phyloP scores from a whole-genome alignment of 176 grass and related monocot species.

The Bothriochloa decipiens region DNA sequence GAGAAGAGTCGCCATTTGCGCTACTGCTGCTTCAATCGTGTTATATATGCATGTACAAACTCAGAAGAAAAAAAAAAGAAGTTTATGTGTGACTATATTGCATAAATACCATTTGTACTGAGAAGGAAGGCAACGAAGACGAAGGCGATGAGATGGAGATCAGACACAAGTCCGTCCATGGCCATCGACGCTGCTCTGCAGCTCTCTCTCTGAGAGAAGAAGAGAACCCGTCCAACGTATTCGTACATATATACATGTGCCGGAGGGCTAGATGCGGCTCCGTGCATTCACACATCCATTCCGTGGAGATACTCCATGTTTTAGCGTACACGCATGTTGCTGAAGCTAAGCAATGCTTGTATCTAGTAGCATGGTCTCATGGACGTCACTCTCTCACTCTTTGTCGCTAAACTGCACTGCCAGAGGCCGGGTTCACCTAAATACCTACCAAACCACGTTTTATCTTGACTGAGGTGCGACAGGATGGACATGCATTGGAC shows the following conservation, averaged over 20 bases:
- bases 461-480: neutral
- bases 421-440: neutral
- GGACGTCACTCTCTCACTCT: neutral
- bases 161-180: conserved; percentile 14
- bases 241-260: neutral
- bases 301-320: neutral
- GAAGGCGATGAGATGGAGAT: neutral
- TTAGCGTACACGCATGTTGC: neutral
- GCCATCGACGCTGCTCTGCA: neutral
- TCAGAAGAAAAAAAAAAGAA: neutral
- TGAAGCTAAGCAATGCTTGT: neutral
- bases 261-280: neutral
- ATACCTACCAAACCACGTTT: neutral
- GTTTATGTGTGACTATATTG: neutral
- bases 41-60: neutral
- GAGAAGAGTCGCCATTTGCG: neutral
- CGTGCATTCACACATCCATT: neutral
- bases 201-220: neutral
- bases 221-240: neutral
- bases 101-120: conserved; percentile 1
- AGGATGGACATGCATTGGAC: neutral
- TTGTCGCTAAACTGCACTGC: neutral
- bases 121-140: conserved; percentile 12
- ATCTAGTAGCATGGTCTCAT: neutral
- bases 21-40: neutral